Base-by-base conservation (phyloP, 371 early-diverging fungal species). In the Apophysomyces elegans region DNA sequence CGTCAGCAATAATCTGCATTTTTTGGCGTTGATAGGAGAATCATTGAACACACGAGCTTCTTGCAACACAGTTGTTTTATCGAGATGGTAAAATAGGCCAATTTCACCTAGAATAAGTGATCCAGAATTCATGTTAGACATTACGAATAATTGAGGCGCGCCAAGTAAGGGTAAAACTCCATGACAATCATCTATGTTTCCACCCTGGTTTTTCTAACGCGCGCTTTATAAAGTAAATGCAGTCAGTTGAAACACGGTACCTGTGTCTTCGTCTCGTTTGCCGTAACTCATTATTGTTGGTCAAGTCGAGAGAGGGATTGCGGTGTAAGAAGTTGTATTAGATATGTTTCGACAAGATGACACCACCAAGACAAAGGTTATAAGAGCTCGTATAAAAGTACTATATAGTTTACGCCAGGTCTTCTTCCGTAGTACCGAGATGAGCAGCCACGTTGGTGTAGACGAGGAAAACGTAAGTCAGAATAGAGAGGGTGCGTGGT, bases 11-110 rank as follows among this genome's bases (percentile, higher is more conserved):
- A 93, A 72, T 50, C 97, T 88, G 79, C 97, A 99, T 80, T 96
- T 96, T 71, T 93, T 82, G 18, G 97, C 92, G 71, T 93, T 93
- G 77, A 99, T 93, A 50, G 99, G 98, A 35, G 97, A 88, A 69
- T 94, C 96, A 80, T 99, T 97, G 83, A 99, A 98, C 14, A 91
- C 91, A 65, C 97, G 91, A 41, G 98, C 95, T 78, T 99, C 98
- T 81, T 97, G 99, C 63, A 99, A 84, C 37, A 97, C 96, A 14
- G 90, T 88, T 59, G 95, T 89, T 76, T 96, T 96, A 86, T 99
- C 97, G 67, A 96, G 83, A 72, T 88, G 85, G 64, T 80, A 82
- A 65, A 86, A 81, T 16, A 86, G 50, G 41, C 84, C 85, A 58
- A 78, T 62, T 46, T 86, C 86, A 44, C 77, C 80, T 79, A 57